phyloP scores from a whole-genome alignment of 257 asterid genomes.

The Solanum dulcamara region DNA sequence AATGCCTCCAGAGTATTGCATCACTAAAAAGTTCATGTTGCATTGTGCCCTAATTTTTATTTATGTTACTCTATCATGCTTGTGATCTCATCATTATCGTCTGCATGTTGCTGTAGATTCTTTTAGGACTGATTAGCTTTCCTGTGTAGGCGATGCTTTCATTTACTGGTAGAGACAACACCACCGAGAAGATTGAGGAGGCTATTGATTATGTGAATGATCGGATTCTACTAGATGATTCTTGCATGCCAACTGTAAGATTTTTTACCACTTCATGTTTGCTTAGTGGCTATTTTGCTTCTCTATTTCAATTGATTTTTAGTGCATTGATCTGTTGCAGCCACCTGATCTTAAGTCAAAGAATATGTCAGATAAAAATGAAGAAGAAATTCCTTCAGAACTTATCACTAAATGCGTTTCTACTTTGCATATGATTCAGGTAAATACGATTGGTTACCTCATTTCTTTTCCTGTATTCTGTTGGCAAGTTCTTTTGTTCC shows the following conservation, averaged over 20 bases:
- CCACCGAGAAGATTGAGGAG: conserved; percentile 59
- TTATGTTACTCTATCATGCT: not conserved
- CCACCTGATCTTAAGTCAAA: conserved; percentile 31
- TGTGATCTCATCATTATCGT: not conserved
- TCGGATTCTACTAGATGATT: conserved; percentile 26
- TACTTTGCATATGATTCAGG: conserved; percentile 83
- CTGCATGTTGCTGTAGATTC: not conserved
- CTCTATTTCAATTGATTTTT: conserved; percentile 1
- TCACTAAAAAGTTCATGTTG: not conserved
- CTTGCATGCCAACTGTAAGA: conserved; percentile 27
- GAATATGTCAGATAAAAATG: conserved; percentile 30
- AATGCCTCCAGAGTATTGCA: not conserved
- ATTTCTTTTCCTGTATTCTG: not conserved
- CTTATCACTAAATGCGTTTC: conserved; percentile 75
- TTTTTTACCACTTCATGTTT: conserved; percentile 1
- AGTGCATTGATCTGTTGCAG: conserved; percentile 24
- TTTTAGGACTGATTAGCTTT: not conserved
- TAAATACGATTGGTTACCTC: not conserved
- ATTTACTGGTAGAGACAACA: conserved; percentile 36
- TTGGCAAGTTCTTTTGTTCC: not conserved
- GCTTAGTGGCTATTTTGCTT: not conserved
- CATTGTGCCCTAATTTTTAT: not conserved
- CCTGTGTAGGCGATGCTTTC: conserved; percentile 54
- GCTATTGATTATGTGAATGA: conserved; percentile 31
- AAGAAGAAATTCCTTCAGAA: conserved; percentile 59